phyloP scores from a whole-genome alignment of 805 yeast species.

The Kodamaea kaohsiungensis region DNA sequence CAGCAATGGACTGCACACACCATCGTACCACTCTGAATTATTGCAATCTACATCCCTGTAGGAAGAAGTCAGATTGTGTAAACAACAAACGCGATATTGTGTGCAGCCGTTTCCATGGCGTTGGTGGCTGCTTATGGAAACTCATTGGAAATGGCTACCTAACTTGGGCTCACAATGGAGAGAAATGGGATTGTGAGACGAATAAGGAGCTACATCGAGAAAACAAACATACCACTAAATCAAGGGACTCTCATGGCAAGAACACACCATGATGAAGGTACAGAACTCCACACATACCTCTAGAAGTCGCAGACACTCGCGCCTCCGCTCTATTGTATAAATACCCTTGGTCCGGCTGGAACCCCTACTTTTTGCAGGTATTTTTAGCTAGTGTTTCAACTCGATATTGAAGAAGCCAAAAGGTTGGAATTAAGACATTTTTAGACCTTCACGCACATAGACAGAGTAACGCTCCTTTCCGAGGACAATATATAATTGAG shows the following conservation, averaged over 20 bases:
- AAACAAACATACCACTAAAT: background rate
- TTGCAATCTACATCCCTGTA: background rate
- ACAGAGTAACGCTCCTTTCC: background rate
- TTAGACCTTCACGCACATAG: background rate
- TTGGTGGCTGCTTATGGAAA: background rate
- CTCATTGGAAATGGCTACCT: background rate
- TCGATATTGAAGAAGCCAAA: too few species aligned
- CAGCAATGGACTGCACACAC: background rate
- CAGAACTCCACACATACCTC: background rate
- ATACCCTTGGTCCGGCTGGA: background rate
- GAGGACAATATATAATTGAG: background rate
- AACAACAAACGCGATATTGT: slow-evolving; percentile 2
- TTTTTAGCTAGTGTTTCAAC: background rate
- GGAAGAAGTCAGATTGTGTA: background rate
- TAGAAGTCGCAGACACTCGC: background rate
- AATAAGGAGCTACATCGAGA: background rate
- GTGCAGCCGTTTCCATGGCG: slow-evolving; percentile 1
- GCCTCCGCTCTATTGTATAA: background rate
- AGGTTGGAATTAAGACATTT: background rate
- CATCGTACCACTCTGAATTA: background rate
- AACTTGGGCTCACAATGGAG: background rate
- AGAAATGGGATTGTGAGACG: background rate
- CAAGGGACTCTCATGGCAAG: background rate
- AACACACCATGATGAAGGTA: background rate
- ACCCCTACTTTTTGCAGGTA: background rate